Percentiles rank a stretch among this genome's conserved stretches.
These are phyloP conservation scores for Globisporangium nagaii DNA, from an alignment of 352 stramenopile genomes.

Conservation along the genomic window DNA sequence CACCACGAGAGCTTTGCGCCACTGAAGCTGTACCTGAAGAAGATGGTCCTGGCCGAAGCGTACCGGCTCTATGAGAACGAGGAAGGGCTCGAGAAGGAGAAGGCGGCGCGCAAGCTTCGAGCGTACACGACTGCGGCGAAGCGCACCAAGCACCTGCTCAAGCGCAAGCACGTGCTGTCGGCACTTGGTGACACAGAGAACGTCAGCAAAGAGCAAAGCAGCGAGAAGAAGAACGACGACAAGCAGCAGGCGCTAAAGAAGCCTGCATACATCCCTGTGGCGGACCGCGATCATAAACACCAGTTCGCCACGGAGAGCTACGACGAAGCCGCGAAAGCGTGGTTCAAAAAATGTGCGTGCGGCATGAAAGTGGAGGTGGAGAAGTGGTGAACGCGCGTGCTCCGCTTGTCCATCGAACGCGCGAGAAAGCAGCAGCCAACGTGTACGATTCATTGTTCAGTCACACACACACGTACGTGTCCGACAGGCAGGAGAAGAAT, in stretches of 20 bases:
- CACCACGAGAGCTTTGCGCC: slow-evolving; percentile 60
- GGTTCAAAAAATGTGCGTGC: slow-evolving; percentile 50
- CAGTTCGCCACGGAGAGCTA: slow-evolving; percentile 35
- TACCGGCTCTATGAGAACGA: slow-evolving; percentile 40
- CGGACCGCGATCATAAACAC: slow-evolving; percentile 55
- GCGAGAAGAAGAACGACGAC: slow-evolving; percentile 2
- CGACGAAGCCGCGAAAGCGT: slow-evolving; percentile 29
- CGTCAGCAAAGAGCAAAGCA: not conserved
- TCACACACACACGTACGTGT: too few species aligned
- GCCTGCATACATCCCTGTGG: slow-evolving; percentile 26
- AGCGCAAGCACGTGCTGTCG: slow-evolving; percentile 27
- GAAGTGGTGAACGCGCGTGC: slow-evolving; percentile 42
- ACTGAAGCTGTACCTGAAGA: slow-evolving; percentile 58
- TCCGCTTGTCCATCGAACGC: too few species aligned
- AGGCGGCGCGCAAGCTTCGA: slow-evolving; percentile 32
- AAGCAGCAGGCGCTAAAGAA: slow-evolving; percentile 5
- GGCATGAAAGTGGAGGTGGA: slow-evolving; percentile 67
- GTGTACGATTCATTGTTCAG: not conserved
- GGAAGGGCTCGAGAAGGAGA: slow-evolving; percentile 37
- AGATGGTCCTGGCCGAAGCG: slow-evolving; percentile 45
- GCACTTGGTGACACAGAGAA: slow-evolving; percentile 6
- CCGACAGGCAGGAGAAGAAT: too few species aligned
- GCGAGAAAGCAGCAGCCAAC: too few species aligned
- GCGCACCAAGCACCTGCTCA: slow-evolving; percentile 55
- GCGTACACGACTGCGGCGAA: slow-evolving; percentile 44